Evolutionary conservation across 2,329 filamentous ascomycete species (phyloP), one percentile per base, ranked within the genome.

Genomic region (Diplodia mutila): DNA sequence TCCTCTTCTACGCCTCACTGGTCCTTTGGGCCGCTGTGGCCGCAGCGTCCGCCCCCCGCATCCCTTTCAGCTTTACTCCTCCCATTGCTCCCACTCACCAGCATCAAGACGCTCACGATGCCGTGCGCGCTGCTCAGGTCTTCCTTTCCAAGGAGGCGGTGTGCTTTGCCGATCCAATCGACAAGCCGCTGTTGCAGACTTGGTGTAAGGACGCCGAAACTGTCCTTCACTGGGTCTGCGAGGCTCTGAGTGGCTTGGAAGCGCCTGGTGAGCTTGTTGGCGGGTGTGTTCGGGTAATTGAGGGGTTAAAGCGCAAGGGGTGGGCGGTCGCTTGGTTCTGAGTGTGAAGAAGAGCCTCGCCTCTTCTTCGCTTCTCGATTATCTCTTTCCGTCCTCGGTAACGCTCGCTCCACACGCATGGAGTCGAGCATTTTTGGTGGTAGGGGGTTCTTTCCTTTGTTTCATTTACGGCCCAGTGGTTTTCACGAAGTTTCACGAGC

Each of bases 1-100:
- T 75, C 37, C 66, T 80, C 14, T 79, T 76, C 68, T 76, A 74
- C 27, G 76, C 78, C 23, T 71, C 72, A 1, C 70, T 80, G 4
- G 74, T 78, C 1, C 67, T 80, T 0, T 80, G 78, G 78, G 73
- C 73, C 39, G 42, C 64, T 53, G 52, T 57, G 18, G 46, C 53
- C 27, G 52, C 64, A 18, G 27, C 46, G 14, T 37, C 59, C 34
- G 25, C 21, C 49, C 37, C 49, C 2, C 61, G 48, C 48, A n/a
- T 49, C 6, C 61, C 48, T 21, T 54, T 65, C 49, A 48, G 5
- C 23, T 48, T 53, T 18, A 42, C 49, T 1, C 46, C 46, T 54
- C 48, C 34, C 25, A 34, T 53, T 14, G 32, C 21, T 8, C n/a
- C 37, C 1, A 39, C 21, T 14, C 34, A 42, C 37, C 37, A 34